phyloP scores from a whole-genome alignment of 371 early-diverging fungal species.

The Cladochytrium tenue region DNA sequence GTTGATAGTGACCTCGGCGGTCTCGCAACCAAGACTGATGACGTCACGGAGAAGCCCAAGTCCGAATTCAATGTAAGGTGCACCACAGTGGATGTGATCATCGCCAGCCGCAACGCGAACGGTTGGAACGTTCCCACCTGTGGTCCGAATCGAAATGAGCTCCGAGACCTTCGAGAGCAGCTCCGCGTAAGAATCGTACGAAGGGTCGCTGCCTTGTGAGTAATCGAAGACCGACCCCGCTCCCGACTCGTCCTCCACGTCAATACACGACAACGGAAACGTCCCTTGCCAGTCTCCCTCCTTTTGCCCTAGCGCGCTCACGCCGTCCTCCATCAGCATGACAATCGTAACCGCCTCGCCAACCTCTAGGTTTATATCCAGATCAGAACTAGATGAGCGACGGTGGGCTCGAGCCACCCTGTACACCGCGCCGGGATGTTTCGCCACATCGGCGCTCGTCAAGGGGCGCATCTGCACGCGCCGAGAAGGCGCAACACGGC shows the following conservation, averaged over 20 bases:
- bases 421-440: not conserved
- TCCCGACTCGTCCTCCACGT: not conserved
- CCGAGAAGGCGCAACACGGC: not conserved
- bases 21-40: not conserved
- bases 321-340: constrained; percentile 8
- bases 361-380: not conserved
- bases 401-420: not conserved
- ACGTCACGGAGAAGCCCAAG: constrained; percentile 6
- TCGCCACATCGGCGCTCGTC: not conserved
- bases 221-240: not conserved
- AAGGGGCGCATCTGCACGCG: not conserved
- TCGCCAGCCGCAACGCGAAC: not conserved
- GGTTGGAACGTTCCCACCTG: not conserved
- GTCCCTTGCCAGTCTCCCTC: constrained; percentile 4
- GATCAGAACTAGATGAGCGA: not conserved
- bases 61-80: constrained; percentile 6
- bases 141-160: not conserved
- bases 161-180: not conserved
- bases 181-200: not conserved
- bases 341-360: constrained; percentile 1
- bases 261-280: constrained; percentile 7
- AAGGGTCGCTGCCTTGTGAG: not conserved
- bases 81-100: constrained; percentile 2
- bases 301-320: constrained; percentile 2
- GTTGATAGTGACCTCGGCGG: constrained; percentile 6